These are phyloP conservation scores for Eutrema japonicum DNA, from an alignment of 345 rosid genomes.

Conservation along the genomic window DNA sequence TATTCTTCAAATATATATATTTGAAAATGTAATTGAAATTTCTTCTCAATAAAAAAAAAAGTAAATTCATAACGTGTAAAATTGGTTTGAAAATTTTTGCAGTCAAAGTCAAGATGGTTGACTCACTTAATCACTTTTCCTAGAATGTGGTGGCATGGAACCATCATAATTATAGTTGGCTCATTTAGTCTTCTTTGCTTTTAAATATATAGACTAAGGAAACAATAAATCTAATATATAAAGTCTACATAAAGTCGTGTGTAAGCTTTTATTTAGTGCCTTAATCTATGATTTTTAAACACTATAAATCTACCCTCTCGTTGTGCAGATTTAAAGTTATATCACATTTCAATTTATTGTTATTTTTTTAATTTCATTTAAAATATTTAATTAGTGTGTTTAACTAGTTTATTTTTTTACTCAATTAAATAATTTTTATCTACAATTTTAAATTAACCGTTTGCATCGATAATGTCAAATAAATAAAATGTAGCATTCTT, in stretches of 20 bases:
- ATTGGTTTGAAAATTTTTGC: neutral
- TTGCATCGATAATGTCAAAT: too few species aligned
- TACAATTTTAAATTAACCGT: too few species aligned
- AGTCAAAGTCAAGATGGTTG: slow-evolving; percentile 32
- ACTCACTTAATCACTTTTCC: slow-evolving; percentile 33
- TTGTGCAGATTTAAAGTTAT: too few species aligned
- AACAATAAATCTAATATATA: neutral
- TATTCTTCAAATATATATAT: neutral
- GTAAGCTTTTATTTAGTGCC: neutral
- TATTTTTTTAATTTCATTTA: too few species aligned
- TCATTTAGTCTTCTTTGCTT: neutral
- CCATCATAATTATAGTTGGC: slow-evolving; percentile 20
- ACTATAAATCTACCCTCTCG: too few species aligned
- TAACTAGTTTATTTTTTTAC: too few species aligned
- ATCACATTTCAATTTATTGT: too few species aligned
- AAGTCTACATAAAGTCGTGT: too few species aligned
- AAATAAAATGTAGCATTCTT: too few species aligned
- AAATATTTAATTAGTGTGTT: too few species aligned
- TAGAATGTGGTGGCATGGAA: slow-evolving; percentile 22
- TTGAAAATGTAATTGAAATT: neutral
- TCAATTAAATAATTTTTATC: too few species aligned
- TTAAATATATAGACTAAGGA: neutral
- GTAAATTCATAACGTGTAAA: neutral
- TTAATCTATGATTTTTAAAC: too few species aligned
- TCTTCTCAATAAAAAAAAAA: slow-evolving; percentile 12